Percentiles rank a stretch among this genome's conserved stretches.
These are phyloP conservation scores for Trametes pubescens DNA, from an alignment of 1,284 basidiomycete genomes.

Conservation along the genomic window DNA sequence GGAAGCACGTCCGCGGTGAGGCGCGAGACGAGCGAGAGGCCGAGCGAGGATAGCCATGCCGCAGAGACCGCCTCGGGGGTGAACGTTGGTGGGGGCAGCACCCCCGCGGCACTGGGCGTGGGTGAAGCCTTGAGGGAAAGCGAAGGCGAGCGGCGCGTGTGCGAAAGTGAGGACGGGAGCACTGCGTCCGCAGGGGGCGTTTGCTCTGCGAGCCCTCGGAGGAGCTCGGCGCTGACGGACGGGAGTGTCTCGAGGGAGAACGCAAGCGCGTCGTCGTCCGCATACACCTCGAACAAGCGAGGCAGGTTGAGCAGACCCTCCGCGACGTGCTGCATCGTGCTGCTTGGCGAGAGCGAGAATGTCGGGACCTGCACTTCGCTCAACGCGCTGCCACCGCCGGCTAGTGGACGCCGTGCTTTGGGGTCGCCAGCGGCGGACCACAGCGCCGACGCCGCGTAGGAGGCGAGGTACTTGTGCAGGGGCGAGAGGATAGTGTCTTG, in stretches of 20 bases:
- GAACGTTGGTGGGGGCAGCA: conserved; percentile 45
- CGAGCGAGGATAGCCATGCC: conserved; percentile 91
- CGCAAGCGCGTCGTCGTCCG: conserved; percentile 88
- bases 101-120: conserved; percentile 25
- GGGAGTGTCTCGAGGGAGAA: conserved; percentile 90
- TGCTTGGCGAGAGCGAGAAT: conserved; percentile 92
- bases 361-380: conserved; percentile 87
- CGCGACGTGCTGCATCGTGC: conserved; percentile 87
- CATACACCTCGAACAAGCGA: conserved; percentile 93
- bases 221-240: conserved; percentile 64
- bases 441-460: conserved; percentile 73
- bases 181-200: conserved; percentile 33
- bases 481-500: conserved; percentile 88
- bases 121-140: conserved; percentile 46
- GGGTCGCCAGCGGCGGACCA: conserved; percentile 70
- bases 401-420: conserved; percentile 45
- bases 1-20: conserved; percentile 74
- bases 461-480: conserved; percentile 76
- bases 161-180: conserved; percentile 44
- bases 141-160: conserved; percentile 42
- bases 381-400: conserved; percentile 47
- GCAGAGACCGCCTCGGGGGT: conserved; percentile 84
- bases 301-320: conserved; percentile 95
- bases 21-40: conserved; percentile 78
- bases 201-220: conserved; percentile 57